Evolutionary conservation across 1,284 basidiomycete genomes (phyloP).

Genomic region (Sporisorium exsertum): DNA sequence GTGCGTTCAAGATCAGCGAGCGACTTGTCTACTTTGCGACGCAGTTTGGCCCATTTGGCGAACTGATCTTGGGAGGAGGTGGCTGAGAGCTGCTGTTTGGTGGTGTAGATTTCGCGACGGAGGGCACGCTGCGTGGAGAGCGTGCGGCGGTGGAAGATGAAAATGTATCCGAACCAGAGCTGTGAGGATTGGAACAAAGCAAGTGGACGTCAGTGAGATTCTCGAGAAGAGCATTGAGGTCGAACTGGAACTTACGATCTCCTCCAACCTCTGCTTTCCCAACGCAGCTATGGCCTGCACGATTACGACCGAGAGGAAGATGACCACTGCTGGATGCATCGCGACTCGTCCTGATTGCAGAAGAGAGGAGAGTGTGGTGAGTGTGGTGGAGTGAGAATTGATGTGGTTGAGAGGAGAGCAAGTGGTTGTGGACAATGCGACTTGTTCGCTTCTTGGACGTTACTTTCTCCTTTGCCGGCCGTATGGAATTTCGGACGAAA

Average conservation of each 20-base stretch:
- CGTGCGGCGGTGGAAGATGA: conserved; percentile 49
- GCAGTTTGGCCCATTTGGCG: conserved; percentile 96
- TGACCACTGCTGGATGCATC: conserved; percentile 63
- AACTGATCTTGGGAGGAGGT: conserved; percentile 98
- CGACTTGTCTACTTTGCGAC: conserved; percentile 90
- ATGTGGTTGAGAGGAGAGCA: neutral
- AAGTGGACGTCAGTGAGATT: conserved; percentile 1
- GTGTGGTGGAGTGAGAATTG: neutral
- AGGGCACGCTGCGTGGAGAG: conserved; percentile 36
- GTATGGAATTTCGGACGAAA: neutral
- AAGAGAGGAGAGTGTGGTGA: neutral
- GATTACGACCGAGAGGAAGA: conserved; percentile 47
- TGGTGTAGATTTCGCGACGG: conserved; percentile 70
- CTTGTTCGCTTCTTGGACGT: neutral
- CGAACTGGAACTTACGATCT: conserved; percentile 22
- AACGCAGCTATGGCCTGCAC: conserved; percentile 40
- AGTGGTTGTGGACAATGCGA: conserved; percentile 25
- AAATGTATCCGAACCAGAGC: conserved; percentile 33
- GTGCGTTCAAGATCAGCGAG: conserved; percentile 91
- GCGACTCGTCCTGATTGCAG: neutral
- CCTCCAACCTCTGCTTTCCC: conserved; percentile 47
- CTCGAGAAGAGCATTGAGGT: too few species aligned
- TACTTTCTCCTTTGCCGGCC: conserved; percentile 34
- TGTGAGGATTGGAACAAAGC: neutral
- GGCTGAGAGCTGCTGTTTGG: conserved; percentile 85